Evolutionary conservation across 139 green algal genomes (phyloP), one percentile per base, ranked within the genome.

Genomic region (Chlamydomonas asymmetrica): DNA sequence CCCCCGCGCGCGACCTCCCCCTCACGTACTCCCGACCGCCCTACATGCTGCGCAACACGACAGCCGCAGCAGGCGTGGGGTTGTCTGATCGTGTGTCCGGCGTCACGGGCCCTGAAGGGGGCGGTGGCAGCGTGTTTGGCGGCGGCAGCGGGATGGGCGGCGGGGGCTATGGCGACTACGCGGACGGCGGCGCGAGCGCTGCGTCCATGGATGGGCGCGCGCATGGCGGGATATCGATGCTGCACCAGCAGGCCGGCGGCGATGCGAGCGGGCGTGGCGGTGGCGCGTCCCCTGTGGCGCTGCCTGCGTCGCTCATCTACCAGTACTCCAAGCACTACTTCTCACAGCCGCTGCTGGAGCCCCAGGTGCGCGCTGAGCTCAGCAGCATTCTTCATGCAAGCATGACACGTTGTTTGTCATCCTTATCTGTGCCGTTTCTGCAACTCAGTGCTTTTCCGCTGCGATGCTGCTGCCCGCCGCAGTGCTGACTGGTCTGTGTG

Each of bases 301-400:
- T 89, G 27, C 89, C 91, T 0, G 60, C 70, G 10, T 92, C 83
- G 7, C 63, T 79, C 23, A 81, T 95, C 34, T 93, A 93, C 74
- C 56, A 56, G 40, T 63, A 78, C 25, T 84, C 69, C 48, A 90
- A 82, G 54, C 80, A 93, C 10, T 80, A 88, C 66, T 96, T 96
- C 79, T 87, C 80, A 38, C 80, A 88, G 65, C 88, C 90, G 3
- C 83, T 94, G 80, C 79, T 95, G 57, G 85, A 91, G 74, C 88
- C 91, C 16, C 78, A 87, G 80, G 87, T 85, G 48, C 52, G 66
- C 10, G 45, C 9, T 63, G n/a, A n/a, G n/a, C n/a, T n/a, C n/a
- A n/a, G n/a, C n/a, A n/a, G n/a, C n/a, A n/a, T n/a, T n/a, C n/a
- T n/a, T n/a, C n/a, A n/a, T n/a, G n/a, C n/a, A n/a, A n/a, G n/a